These are phyloP conservation scores for Balamuthia mandrillaris DNA, from an alignment of 208 protist species.

Conservation along the genomic window DNA sequence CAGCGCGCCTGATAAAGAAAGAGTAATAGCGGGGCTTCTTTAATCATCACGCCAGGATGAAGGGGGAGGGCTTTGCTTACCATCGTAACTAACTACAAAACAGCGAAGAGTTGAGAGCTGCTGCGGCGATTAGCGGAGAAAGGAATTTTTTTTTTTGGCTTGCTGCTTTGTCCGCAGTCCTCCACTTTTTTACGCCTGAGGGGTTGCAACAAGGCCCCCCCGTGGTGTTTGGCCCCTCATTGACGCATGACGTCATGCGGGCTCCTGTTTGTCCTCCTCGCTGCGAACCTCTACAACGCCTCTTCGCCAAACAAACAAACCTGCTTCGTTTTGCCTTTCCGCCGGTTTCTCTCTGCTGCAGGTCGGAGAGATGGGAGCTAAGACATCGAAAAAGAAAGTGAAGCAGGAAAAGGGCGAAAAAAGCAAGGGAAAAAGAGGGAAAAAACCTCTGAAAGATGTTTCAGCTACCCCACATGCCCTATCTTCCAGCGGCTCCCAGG, in stretches of 20 bases:
- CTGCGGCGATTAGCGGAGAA: no score
- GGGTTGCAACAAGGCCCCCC: background rate
- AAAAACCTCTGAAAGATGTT: background rate
- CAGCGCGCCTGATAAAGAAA: constrained; percentile 15
- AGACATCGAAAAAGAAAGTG: background rate
- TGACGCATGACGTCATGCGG: no score
- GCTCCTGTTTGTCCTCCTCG: no score
- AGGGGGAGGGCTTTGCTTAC: no score
- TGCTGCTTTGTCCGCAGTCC: no score
- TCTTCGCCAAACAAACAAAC: background rate
- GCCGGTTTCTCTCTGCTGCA: background rate
- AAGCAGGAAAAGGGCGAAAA: background rate
- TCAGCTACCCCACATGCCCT: background rate
- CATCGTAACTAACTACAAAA: no score
- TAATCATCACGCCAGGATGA: no score
- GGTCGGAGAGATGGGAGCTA: constrained; percentile 18
- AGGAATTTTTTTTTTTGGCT: no score
- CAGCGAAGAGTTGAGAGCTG: no score
- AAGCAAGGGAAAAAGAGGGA: background rate
- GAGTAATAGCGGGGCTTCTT: background rate
- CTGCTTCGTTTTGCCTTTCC: background rate
- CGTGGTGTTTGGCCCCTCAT: background rate
- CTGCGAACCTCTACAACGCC: background rate
- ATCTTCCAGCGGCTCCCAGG: background rate
- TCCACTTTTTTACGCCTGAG: background rate